Evolutionary conservation across 1,284 basidiomycete species (phyloP).

Genomic region (Ganoderma boninense): DNA sequence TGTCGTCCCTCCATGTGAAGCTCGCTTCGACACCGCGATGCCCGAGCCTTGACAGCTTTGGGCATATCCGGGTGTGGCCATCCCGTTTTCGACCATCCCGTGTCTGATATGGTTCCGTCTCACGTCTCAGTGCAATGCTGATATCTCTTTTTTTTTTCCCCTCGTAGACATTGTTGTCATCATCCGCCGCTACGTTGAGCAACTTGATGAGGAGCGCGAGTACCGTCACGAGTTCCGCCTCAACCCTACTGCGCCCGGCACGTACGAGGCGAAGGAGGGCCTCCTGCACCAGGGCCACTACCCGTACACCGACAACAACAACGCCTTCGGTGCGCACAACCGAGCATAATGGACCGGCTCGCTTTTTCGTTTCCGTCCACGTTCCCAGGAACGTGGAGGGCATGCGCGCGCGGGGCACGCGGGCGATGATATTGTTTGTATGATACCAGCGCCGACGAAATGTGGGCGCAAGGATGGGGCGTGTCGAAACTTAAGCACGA

Average conservation of each 20-base stretch:
- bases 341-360: conserved; percentile 13
- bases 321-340: conserved; percentile 38
- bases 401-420: neutral
- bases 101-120: neutral
- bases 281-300: conserved; percentile 38
- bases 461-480: neutral
- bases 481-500: neutral
- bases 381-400: neutral
- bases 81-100: neutral
- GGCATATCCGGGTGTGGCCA: neutral
- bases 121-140: conserved; percentile 21
- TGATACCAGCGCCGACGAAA: conserved; percentile 6
- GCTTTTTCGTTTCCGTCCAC: neutral
- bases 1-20: neutral
- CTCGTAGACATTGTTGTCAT: conserved; percentile 41
- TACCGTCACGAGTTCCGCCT: conserved; percentile 40
- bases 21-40: neutral
- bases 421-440: conserved; percentile 1
- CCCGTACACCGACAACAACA: conserved; percentile 39
- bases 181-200: conserved; percentile 41
- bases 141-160: neutral
- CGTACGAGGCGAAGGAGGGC: conserved; percentile 42
- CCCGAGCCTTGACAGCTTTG: neutral
- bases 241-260: conserved; percentile 34
- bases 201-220: conserved; percentile 43